Base-by-base conservation (phyloP, 1,284 basidiomycete genomes). In the Microbotryum silenes-acaulis region DNA sequence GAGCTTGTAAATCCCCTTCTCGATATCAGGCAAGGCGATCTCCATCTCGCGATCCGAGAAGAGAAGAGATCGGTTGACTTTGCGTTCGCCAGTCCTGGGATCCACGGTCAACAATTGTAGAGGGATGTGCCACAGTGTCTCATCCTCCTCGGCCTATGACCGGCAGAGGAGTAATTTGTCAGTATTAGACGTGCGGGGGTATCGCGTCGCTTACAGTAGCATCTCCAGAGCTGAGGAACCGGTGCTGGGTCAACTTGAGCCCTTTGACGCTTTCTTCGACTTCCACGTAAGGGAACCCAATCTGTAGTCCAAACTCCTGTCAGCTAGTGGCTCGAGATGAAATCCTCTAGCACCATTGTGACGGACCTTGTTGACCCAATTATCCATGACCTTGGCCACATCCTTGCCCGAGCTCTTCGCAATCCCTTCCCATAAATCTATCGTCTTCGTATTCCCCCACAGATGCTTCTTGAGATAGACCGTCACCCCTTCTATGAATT, bases 371-470 rank as follows among this genome's bases (percentile, higher is more conserved):
- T 85, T 82, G 47, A 93, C 87, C 94, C 93, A 98, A 74, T 88
- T 88, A 65, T 88, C 82, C 89, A 97, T 94, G 71, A 97, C 81
- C 59, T 81, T 80, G 16, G 85, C 80, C 52, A 97, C 83, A 70
- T 97, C 85, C 44, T 85, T 73, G 20, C 85, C 87, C 47, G 87
- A 88, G 3, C 90, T 84, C 71, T 85, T 81, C 59, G 83, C 80
- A 67, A 97, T 90, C 23, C 90, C 92, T 56, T 86, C 80, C 91
- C 92, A 97, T 2, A 98, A 81, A 72, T 97, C 89, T 62, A 82
- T 82, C 18, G 91, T 93, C 59, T 87, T 84, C 53, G 86, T 89
- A 76, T 91, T 97, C 44, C 82, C 84, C 76, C 88, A 97, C 16
- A 85, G 75, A 72, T 86, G 84, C 72, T 87, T 71, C 80, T 94